Evolutionary conservation across 768 basidiomycete species (phyloP), one percentile per base, ranked within the genome.

Genomic region (Megacollybia marginata): DNA sequence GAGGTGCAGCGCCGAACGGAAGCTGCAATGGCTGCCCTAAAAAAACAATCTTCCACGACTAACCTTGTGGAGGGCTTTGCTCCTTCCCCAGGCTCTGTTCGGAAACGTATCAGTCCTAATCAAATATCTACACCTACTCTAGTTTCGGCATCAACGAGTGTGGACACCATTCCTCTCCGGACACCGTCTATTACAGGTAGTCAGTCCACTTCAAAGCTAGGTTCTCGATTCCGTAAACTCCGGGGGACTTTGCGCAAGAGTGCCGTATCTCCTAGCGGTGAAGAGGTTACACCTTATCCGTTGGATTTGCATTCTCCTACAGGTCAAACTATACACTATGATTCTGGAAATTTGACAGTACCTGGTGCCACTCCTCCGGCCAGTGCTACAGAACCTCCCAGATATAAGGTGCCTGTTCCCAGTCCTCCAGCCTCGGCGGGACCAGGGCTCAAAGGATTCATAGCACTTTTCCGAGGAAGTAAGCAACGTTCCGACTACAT

Each of bases 391-490:
- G 85, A 87, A 45, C 57, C 69, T 15, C 67, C 65, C 19, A 72
- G 79, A 55, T 74, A 76, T 52, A 85, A 80, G 60, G 71, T 77
- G 3, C 65, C 78, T 16, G 63, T 78, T 31, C 65, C 79, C 2
- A 79, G 76, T 52, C 83, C 85, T n/a, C 81, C 85, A 55, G 78
- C 85, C 4, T 80, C 83, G 18, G 78, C 85, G 23, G 74, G 82
- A 16, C 88, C 88, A 33, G 83, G 87, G 18, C 59, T 91, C 20
- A 87, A 80, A 63, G 83, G 88, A 12, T 83, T 92, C 64, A 89
- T 92, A 78, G 79, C 87, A 28, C 80, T 85, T 31, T 87, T 91
- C 62, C 76, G 86, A 34, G 65, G 67, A 33, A 28, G 6, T 28
- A 76, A 74, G 53, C 71, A 70, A 48, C 61, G 71, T 9, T 65